Evolutionary conservation across 2,329 filamentous ascomycete species (phyloP), one percentile per base, ranked within the genome.

Genomic region (Verruconis gallopava): DNA sequence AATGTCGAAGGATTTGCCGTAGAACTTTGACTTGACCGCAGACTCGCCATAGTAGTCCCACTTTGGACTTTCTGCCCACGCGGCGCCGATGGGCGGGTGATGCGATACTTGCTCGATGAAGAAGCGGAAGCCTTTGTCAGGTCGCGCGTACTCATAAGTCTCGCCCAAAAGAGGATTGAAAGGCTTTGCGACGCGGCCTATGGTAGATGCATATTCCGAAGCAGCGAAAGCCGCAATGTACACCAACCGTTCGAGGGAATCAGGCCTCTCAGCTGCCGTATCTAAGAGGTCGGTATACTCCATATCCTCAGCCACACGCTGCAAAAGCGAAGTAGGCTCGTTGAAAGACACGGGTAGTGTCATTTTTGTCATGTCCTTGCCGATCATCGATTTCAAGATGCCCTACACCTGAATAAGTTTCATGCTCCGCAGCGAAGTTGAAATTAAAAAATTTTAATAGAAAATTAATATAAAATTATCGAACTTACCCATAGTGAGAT

Each of bases 301-400:
- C 84, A 98, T 89, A 55, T 98, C 91, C 64, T 98, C 91, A 4
- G 85, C 85, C 34, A 93, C 89, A 57, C 91, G 84, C 61, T 96
- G 91, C 5, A 98, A 72, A 11, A 98, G 68, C 4, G 91, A 96
- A 0, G 91, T 98, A 1, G 91, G 91, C 61, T 98, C 91, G 63
- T 98, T 98, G 68, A 98, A 96, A 1, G 91, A 94, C 2, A 98
- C 91, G 0, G 91, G 91, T 15, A 98, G 67, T 0, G 91, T 96
- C 89, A 98, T 98, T 68, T 93, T 96, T 28, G 91, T 96, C 91
- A 98, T 96, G 57, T 98, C 91, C 60, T 98, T 96, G 48, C 91
- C 91, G 62, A 98, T 94, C 91, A 98, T 96, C 17, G 89, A 96
- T 66, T 96, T 98, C 48, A 98, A 67, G 51, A 98, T 95, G 50